Percentiles rank a stretch among this genome's conserved stretches.
Conservation (phyloP, 2,329 filamentous ascomycete species). For the Diplocarpon mali region DNA sequence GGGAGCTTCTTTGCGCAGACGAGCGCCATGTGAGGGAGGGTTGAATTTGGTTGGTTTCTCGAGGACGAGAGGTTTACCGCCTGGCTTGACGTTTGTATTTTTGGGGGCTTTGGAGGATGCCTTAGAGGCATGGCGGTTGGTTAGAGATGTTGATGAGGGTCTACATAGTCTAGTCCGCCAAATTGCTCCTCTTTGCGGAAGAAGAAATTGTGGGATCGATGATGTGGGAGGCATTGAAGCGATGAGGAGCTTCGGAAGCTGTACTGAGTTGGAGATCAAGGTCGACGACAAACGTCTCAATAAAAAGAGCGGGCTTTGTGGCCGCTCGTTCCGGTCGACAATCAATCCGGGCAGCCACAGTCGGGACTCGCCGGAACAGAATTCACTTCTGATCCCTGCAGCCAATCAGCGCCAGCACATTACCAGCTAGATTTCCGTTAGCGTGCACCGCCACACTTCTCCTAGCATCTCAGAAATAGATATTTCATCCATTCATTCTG, state of each 20-base stretch:
- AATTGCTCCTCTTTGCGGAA: conserved; percentile 47
- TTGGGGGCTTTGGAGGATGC: conserved; percentile 4
- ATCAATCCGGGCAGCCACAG: neutral
- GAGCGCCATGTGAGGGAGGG: conserved; percentile 76
- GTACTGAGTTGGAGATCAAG: neutral
- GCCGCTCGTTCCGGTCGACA: neutral
- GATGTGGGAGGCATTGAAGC: conserved; percentile 30
- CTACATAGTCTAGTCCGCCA: conserved; percentile 34
- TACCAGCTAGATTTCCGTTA: neutral
- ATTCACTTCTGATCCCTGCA: neutral
- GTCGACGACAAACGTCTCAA: neutral
- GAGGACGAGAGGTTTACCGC: conserved; percentile 53
- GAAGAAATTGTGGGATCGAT: conserved; percentile 55
- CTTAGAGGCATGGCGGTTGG: conserved; percentile 28
- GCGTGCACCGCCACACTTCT: neutral
- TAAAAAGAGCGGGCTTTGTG: neutral
- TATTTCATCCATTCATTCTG: too few relatives aligned
- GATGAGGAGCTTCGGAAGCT: neutral
- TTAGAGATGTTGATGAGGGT: conserved; percentile 21
- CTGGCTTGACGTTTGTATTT: conserved; percentile 2
- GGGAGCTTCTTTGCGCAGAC: conserved; percentile 47
- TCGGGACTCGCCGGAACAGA: too few relatives aligned
- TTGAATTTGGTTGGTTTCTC: conserved; percentile 84
- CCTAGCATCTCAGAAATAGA: too few relatives aligned
- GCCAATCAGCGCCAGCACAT: neutral